A percentile compares a stretch with the other conserved stretches of the same genome.
These are phyloP conservation scores for Hymenoscyphus scutula DNA, from an alignment of 2,329 filamentous ascomycete species.

Conservation along the genomic window DNA sequence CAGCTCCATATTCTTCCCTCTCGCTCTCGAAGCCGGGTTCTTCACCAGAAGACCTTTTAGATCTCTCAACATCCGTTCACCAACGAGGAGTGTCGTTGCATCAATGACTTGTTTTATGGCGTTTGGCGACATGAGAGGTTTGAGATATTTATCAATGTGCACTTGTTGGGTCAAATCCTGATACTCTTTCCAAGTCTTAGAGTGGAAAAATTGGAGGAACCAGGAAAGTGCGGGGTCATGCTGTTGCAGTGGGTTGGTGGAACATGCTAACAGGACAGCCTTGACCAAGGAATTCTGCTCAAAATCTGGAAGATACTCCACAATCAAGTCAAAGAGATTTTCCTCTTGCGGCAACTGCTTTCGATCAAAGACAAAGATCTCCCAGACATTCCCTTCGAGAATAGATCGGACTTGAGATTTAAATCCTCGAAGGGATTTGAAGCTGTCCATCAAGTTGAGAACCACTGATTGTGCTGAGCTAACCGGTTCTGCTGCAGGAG, in stretches of 20 bases:
- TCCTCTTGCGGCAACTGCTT: conserved; percentile 6
- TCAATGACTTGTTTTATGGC: conserved; percentile 17
- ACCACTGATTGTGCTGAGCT: not conserved
- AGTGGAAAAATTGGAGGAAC: conserved; percentile 19
- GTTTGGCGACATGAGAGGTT: conserved; percentile 14
- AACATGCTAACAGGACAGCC: conserved; percentile 18
- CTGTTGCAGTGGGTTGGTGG: conserved; percentile 12
- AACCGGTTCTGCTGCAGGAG: not conserved
- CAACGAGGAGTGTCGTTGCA: conserved; percentile 16
- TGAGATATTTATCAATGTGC: conserved; percentile 12
- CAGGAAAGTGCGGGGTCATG: conserved; percentile 15
- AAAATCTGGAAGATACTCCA: conserved; percentile 3
- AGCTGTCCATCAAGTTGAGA: conserved; percentile 16
- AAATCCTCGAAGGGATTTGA: conserved; percentile 21
- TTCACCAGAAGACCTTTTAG: conserved; percentile 11
- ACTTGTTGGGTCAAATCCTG: conserved; percentile 10
- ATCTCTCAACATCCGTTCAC: conserved; percentile 16
- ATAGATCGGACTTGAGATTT: conserved; percentile 18
- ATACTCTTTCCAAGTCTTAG: conserved; percentile 17
- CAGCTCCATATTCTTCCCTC: conserved; percentile 5
- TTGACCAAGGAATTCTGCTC: conserved; percentile 17
- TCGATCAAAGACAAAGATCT: conserved; percentile 21
- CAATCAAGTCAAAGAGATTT: conserved; percentile 20
- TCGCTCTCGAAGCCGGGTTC: conserved; percentile 2
- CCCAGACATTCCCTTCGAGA: conserved; percentile 9